Conservation (phyloP, 1,284 basidiomycete genomes). For the Coniophora puteana region DNA sequence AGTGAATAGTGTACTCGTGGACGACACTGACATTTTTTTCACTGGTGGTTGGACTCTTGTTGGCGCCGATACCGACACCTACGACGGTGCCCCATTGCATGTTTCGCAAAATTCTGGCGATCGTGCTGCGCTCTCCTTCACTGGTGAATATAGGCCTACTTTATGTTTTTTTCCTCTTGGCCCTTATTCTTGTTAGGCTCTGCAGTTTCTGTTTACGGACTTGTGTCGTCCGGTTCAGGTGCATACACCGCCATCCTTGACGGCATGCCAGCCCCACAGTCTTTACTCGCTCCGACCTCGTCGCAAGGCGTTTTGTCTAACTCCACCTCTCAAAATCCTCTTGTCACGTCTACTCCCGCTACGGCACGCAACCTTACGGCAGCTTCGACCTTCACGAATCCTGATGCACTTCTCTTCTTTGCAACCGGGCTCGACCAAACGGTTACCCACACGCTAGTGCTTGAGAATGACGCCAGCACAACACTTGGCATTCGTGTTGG, state of each 20-base stretch:
- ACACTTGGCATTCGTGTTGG: constrained; percentile 35
- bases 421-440: constrained; percentile 54
- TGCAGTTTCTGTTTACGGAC: constrained; percentile 53
- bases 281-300: constrained; percentile 26
- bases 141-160: constrained; percentile 31
- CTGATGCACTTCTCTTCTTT: constrained; percentile 55
- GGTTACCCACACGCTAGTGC: constrained; percentile 42
- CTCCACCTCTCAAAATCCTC: too few species aligned
- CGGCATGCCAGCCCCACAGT: constrained; percentile 35
- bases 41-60: constrained; percentile 46
- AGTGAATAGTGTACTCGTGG: constrained; percentile 33
- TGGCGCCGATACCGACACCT: constrained; percentile 22
- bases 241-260: constrained; percentile 61
- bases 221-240: constrained; percentile 48
- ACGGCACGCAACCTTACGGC: constrained; percentile 31
- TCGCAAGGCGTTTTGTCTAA: too few species aligned
- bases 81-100: too few species aligned
- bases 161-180: constrained; percentile 14
- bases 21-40: constrained; percentile 38
- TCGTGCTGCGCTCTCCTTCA: constrained; percentile 39
- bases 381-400: constrained; percentile 48
- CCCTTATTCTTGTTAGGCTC: constrained; percentile 41
- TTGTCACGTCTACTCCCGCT: too few species aligned
- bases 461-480: constrained; percentile 54
- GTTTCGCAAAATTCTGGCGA: constrained; percentile 47